These are phyloP conservation scores for Solanum sitiens DNA, from an alignment of 257 asterid genomes.

Conservation along the genomic window DNA sequence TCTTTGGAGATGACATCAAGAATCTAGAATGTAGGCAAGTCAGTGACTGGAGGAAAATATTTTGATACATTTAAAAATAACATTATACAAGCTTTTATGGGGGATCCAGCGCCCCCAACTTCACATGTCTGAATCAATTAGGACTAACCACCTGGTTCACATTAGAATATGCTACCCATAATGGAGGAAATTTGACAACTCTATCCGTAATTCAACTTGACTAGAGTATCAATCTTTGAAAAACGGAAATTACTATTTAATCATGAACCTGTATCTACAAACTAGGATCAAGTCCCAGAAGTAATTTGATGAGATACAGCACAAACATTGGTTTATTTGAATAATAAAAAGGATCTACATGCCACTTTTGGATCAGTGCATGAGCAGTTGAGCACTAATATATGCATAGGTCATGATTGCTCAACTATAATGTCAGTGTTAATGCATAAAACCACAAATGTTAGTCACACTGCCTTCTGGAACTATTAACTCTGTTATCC, in stretches of 20 bases:
- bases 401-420: neutral
- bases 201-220: neutral
- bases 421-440: neutral
- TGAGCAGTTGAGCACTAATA: neutral
- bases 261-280: neutral
- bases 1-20: slow-evolving; percentile 35
- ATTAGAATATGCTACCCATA: neutral
- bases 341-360: neutral
- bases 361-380: neutral
- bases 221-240: neutral
- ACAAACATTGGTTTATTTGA: neutral
- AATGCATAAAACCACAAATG: neutral
- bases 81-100: neutral
- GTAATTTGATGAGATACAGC: neutral
- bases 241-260: neutral
- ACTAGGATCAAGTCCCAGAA: neutral
- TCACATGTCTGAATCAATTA: neutral
- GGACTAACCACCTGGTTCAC: neutral
- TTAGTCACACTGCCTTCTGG: neutral
- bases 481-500: neutral
- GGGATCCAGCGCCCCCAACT: neutral
- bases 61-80: neutral
- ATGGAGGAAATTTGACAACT: neutral
- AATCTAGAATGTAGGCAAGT: slow-evolving; percentile 22
- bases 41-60: neutral